These are phyloP conservation scores for Globisporangium nunn DNA, from an alignment of 352 stramenopile species.

Conservation along the genomic window DNA sequence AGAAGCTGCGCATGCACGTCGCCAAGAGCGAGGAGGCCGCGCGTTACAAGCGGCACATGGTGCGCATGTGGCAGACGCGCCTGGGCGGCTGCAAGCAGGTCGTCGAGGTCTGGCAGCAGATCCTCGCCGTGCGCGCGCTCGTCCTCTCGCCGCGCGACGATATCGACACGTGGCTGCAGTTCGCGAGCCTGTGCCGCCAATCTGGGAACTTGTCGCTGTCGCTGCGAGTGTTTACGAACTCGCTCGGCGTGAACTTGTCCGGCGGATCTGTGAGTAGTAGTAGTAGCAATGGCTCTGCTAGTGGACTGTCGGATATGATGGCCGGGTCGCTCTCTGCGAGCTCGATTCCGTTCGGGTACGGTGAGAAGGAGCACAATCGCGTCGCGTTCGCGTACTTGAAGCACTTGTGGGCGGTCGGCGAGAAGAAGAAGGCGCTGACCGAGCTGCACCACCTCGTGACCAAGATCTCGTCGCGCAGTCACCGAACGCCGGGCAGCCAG, in stretches of 20 bases:
- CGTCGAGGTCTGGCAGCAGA: conserved; percentile 89
- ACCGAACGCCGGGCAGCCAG: not conserved
- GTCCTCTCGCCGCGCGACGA: conserved; percentile 84
- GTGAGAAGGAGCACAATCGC: conserved; percentile 87
- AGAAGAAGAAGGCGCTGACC: conserved; percentile 84
- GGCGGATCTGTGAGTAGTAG: conserved; percentile 16
- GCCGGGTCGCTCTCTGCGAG: conserved; percentile 43
- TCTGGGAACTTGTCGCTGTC: conserved; percentile 81
- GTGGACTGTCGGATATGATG: conserved; percentile 30
- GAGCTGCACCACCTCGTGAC: conserved; percentile 81
- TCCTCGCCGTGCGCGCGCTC: conserved; percentile 92
- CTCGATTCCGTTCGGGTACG: conserved; percentile 47
- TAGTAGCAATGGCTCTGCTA: not conserved
- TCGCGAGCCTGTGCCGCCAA: conserved; percentile 88
- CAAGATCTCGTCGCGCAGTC: conserved; percentile 54
- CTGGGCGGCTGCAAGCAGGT: conserved; percentile 87
- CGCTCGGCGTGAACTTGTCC: conserved; percentile 47
- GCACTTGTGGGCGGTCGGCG: conserved; percentile 89
- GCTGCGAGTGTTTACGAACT: conserved; percentile 82
- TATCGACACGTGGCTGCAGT: conserved; percentile 89
- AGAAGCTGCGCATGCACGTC: conserved; percentile 74
- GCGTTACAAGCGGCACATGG: conserved; percentile 73
- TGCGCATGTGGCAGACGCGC: conserved; percentile 82
- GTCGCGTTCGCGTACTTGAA: conserved; percentile 94
- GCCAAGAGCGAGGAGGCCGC: conserved; percentile 67